Evolutionary conservation across 805 yeast species (phyloP).

Genomic region (Blastobotrys parvus): DNA sequence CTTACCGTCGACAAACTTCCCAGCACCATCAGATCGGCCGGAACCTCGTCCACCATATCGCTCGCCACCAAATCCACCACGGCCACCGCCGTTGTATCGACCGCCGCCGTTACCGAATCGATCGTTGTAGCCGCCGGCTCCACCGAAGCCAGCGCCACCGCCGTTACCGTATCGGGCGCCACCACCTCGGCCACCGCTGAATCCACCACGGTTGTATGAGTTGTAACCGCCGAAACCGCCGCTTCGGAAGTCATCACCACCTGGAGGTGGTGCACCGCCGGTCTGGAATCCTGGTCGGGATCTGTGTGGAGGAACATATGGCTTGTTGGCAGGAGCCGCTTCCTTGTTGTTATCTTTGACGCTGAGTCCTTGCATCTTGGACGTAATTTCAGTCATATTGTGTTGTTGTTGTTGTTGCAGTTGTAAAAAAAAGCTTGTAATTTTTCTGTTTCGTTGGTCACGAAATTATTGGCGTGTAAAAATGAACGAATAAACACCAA

Average conservation of each 20-base stretch:
- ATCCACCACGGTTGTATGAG: constrained; percentile 13
- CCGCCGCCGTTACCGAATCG: constrained; percentile 23
- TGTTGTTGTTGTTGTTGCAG: not conserved
- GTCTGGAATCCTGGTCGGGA: constrained; percentile 14
- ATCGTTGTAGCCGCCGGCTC: constrained; percentile 16
- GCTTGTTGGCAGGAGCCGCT: constrained; percentile 17
- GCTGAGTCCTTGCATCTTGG: constrained; percentile 49
- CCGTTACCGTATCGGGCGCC: constrained; percentile 10
- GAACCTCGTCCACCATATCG: constrained; percentile 26
- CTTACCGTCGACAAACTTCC: constrained; percentile 78
- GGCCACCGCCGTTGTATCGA: constrained; percentile 23
- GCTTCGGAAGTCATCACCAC: not conserved
- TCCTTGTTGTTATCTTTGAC: constrained; percentile 30
- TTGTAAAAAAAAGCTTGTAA: too few relatives aligned
- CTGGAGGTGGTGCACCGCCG: not conserved
- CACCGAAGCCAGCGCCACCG: constrained; percentile 16
- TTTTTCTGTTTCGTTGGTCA: too few relatives aligned
- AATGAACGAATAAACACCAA: too few relatives aligned
- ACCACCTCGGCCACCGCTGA: constrained; percentile 9
- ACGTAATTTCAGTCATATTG: constrained; percentile 52
- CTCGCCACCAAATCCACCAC: constrained; percentile 26
- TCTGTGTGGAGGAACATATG: constrained; percentile 52
- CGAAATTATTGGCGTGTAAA: too few relatives aligned
- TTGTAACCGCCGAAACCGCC: constrained; percentile 10
- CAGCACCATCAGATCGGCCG: constrained; percentile 46